These are phyloP conservation scores for Paramecium biaurelia DNA, from an alignment of 73 alveolate genomes.

Conservation along the genomic window DNA sequence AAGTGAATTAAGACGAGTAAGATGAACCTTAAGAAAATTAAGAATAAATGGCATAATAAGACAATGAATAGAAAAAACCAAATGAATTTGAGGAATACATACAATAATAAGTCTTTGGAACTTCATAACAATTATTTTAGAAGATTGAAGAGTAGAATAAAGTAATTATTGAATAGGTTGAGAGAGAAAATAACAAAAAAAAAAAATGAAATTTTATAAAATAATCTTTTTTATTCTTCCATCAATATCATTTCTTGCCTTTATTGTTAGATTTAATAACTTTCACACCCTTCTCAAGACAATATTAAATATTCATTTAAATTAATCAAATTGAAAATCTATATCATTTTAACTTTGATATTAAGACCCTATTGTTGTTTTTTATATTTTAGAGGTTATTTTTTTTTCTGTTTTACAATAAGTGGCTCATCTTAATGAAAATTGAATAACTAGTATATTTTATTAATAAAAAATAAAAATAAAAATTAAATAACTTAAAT, in stretches of 20 bases:
- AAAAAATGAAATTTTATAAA: neutral
- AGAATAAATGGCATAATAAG: neutral
- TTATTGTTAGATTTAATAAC: neutral
- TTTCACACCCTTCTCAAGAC: too few species aligned
- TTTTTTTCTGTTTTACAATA: too few species aligned
- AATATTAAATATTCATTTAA: too few species aligned
- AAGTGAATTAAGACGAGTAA: neutral
- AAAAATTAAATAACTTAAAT: too few species aligned
- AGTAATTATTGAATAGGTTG: neutral
- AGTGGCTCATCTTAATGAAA: too few species aligned
- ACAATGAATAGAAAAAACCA: neutral
- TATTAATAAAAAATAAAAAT: too few species aligned
- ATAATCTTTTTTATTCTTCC: neutral
- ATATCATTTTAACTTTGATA: too few species aligned
- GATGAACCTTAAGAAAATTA: neutral
- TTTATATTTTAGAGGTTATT: too few species aligned
- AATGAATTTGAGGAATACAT: conserved; percentile 14
- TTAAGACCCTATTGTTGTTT: too few species aligned
- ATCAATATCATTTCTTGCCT: neutral
- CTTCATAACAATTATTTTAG: neutral
- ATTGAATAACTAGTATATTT: too few species aligned
- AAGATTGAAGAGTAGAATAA: neutral
- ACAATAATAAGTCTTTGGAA: neutral
- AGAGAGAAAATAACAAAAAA: neutral
- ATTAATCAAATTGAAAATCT: too few species aligned